Conservation (phyloP, 257 asterid genomes). For the Scutellaria baicalensis region DNA sequence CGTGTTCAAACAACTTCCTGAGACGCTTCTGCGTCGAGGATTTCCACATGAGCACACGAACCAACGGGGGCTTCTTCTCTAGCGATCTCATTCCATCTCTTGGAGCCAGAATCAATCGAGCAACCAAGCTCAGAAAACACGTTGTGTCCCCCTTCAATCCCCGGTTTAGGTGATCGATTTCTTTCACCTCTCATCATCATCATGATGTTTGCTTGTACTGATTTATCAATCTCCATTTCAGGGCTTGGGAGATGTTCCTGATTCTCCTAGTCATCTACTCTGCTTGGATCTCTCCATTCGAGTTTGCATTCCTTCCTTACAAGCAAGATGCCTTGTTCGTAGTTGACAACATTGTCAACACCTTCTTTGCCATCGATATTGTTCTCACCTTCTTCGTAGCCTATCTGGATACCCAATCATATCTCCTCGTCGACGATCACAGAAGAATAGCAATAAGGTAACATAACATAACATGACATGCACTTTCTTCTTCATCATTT, state of each 20-base stretch:
- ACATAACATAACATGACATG: neutral
- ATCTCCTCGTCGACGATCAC: constrained; percentile 65
- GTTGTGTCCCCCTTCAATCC: constrained; percentile 62
- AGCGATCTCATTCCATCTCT: constrained; percentile 78
- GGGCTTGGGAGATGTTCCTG: constrained; percentile 91
- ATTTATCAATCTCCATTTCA: constrained; percentile 19
- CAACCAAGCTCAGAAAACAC: constrained; percentile 46
- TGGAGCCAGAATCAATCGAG: constrained; percentile 64
- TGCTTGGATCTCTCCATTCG: constrained; percentile 90
- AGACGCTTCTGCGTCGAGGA: constrained; percentile 65
- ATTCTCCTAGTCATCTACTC: constrained; percentile 70
- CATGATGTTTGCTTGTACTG: neutral
- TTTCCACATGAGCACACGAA: constrained; percentile 22
- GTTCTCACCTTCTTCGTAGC: constrained; percentile 85
- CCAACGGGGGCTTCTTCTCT: constrained; percentile 57
- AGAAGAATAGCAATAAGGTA: constrained; percentile 69
- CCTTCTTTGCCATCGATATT: constrained; percentile 74
- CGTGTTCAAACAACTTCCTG: constrained; percentile 44
- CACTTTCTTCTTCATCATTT: neutral
- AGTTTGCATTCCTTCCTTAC: constrained; percentile 69
- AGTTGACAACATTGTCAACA: constrained; percentile 67
- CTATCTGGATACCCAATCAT: constrained; percentile 58
- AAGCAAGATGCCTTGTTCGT: constrained; percentile 52
- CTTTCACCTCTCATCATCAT: no score
- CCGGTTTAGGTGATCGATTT: constrained; percentile 10